Evolutionary conservation across 441 rosid species (phyloP).

Genomic region (Gossypium schwendimanii): DNA sequence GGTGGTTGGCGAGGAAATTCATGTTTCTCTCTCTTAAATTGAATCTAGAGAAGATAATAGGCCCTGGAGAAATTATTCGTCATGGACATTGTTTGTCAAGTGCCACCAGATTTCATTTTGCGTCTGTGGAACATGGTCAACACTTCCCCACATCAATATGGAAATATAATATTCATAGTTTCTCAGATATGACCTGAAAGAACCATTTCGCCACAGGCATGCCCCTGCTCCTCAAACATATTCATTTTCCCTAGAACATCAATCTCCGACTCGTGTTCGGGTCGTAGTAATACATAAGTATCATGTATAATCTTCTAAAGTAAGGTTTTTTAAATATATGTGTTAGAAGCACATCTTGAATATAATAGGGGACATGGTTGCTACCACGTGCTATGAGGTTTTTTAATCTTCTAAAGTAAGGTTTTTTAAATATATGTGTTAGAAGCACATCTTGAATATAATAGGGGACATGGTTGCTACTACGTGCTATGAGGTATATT

Average conservation of each 20-base stretch:
- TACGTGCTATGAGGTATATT: not conserved
- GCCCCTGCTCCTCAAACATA: no score
- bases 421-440: no score
- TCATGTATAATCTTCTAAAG: no score
- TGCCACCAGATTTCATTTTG: not conserved
- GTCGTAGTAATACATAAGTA: not conserved
- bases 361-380: no score
- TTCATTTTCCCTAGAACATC: no score
- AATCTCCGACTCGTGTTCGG: not conserved
- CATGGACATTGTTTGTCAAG: not conserved
- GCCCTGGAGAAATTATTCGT: not conserved
- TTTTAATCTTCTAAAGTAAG: no score
- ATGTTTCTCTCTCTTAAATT: conserved; percentile 20
- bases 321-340: no score
- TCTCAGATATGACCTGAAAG: no score
- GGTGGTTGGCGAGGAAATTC: conserved; percentile 37
- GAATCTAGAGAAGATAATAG: not conserved
- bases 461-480: no score
- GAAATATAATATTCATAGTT: not conserved
- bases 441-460: no score
- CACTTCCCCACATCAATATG: not conserved
- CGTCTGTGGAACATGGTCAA: not conserved
- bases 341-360: no score
- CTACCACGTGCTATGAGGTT: not conserved
- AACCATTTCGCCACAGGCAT: not conserved